Conservation (phyloP, 345 rosid genomes). For the Euphorbia pulcherrima region DNA sequence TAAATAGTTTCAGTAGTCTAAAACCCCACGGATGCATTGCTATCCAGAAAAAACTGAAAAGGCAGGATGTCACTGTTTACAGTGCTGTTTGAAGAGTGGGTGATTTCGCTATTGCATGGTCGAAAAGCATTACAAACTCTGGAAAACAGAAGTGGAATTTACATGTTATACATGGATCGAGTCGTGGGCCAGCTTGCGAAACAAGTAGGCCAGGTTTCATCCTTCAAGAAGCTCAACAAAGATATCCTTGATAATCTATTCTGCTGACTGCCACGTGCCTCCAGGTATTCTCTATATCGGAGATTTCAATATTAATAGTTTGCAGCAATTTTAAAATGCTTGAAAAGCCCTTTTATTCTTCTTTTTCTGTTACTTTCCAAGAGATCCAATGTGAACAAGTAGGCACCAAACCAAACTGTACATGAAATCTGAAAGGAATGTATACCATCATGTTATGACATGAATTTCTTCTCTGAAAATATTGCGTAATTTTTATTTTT, state of each 20-base stretch:
- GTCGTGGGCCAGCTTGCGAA: slow-evolving; percentile 59
- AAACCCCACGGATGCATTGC: background rate
- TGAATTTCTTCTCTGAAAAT: background rate
- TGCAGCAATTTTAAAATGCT: background rate
- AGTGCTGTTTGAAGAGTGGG: slow-evolving; percentile 77
- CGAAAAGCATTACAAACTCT: slow-evolving; percentile 54
- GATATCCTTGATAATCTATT: slow-evolving; percentile 46
- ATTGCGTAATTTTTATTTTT: background rate
- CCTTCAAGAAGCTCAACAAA: slow-evolving; percentile 46
- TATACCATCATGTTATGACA: background rate
- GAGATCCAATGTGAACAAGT: background rate
- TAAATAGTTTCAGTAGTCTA: background rate
- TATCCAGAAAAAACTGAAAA: slow-evolving; percentile 8
- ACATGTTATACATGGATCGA: slow-evolving; percentile 75
- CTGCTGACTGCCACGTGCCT: slow-evolving; percentile 16
- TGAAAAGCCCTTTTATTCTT: background rate
- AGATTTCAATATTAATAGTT: background rate
- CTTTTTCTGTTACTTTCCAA: background rate
- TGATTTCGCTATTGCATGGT: slow-evolving; percentile 56
- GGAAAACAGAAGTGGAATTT: slow-evolving; percentile 74
- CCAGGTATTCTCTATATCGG: background rate
- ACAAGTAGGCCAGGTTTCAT: slow-evolving; percentile 45
- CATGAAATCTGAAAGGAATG: background rate
- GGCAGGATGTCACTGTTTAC: slow-evolving; percentile 22
- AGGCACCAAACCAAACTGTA: background rate